A percentile compares a stretch with the other conserved stretches of the same genome.
Evolutionary conservation across 2,329 filamentous ascomycete genomes (phyloP).

Genomic region (Fusarium heterosporum): DNA sequence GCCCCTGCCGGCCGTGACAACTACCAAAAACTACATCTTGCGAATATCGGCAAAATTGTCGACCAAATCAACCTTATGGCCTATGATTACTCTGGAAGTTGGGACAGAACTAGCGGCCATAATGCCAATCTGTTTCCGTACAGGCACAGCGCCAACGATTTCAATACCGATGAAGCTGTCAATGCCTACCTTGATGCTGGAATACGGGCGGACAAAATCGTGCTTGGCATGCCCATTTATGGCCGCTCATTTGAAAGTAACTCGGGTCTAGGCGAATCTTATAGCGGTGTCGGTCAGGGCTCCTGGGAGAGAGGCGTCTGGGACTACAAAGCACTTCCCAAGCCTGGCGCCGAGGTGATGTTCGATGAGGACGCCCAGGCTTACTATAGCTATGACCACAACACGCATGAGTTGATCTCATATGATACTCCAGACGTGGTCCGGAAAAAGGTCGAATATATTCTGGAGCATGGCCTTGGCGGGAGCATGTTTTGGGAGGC

Average conservation of each 20-base stretch:
- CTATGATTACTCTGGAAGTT: conserved; percentile 33
- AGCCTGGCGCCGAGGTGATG: conserved; percentile 21
- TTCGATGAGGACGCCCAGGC: conserved; percentile 27
- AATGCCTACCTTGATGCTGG: conserved; percentile 24
- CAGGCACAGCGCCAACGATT: conserved; percentile 1
- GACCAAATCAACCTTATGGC: conserved; percentile 36
- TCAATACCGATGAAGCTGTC: conserved; percentile 26
- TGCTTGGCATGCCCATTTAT: conserved; percentile 37
- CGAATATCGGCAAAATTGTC: conserved; percentile 9
- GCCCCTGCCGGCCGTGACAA: conserved; percentile 23
- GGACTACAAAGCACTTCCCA: conserved; percentile 37
- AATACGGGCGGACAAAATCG: conserved; percentile 24
- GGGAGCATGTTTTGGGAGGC: conserved; percentile 41
- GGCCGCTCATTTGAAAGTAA: conserved; percentile 34
- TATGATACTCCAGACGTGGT: conserved; percentile 27
- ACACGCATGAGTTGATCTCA: conserved; percentile 29
- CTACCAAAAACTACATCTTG: conserved; percentile 31
- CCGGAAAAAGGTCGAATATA: conserved; percentile 26
- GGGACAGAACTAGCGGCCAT: conserved; percentile 47
- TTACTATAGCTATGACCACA: conserved; percentile 37
- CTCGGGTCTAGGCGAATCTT: conserved; percentile 27
- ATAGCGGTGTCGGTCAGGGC: conserved; percentile 24
- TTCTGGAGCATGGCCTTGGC: conserved; percentile 22
- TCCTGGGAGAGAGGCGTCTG: conserved; percentile 34
- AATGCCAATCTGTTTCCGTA: conserved; percentile 55